These are phyloP conservation scores for Kwoniella mangroviensis DNA, from an alignment of 768 basidiomycete genomes.

Conservation along the genomic window DNA sequence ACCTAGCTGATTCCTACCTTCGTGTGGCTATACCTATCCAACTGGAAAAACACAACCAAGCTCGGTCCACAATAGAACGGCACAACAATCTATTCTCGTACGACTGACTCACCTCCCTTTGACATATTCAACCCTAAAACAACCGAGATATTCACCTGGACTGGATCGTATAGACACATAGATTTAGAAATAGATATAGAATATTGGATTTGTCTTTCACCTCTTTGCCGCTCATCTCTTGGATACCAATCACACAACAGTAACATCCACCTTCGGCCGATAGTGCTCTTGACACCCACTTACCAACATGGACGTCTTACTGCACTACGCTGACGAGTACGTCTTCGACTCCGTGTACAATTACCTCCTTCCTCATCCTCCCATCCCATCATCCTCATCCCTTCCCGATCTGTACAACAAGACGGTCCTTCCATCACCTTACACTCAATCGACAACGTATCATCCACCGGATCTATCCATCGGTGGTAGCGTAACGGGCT, in stretches of 20 bases:
- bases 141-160: neutral
- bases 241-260: neutral
- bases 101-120: neutral
- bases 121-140: neutral
- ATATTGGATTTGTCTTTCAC: neutral
- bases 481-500: slow-evolving; percentile 16
- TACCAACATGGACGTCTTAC: slow-evolving; percentile 78
- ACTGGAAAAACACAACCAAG: too few relatives aligned
- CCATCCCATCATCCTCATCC: slow-evolving; percentile 25
- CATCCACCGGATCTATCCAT: slow-evolving; percentile 11
- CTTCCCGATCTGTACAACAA: slow-evolving; percentile 25
- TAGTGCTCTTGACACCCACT: neutral
- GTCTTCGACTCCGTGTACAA: slow-evolving; percentile 82
- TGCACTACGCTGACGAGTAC: slow-evolving; percentile 71
- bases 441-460: slow-evolving; percentile 53
- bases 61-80: neutral
- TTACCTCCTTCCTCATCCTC: slow-evolving; percentile 65
- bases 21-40: too few relatives aligned
- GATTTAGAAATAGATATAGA: neutral
- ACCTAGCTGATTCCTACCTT: too few relatives aligned
- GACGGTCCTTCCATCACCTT: slow-evolving; percentile 34
- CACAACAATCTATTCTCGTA: neutral
- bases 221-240: neutral
- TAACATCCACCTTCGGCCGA: slow-evolving; percentile 4
- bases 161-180: neutral